Percentiles rank a stretch among this genome's conserved stretches.
phyloP scores from a whole-genome alignment of 805 yeast species.

The Naumovozyma baii region DNA sequence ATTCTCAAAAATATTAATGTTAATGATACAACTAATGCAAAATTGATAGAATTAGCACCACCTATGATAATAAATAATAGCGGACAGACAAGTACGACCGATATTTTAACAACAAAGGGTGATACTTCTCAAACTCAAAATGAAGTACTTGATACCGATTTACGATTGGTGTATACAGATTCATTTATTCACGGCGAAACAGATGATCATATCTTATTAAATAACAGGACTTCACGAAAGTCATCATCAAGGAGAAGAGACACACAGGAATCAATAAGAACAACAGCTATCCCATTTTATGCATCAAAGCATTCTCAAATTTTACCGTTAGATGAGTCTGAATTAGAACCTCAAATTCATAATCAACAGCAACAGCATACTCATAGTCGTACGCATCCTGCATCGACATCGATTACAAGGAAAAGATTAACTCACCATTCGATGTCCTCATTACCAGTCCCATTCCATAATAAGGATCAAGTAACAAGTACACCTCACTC shows the following conservation, averaged over 20 bases:
- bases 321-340: constrained; percentile 19
- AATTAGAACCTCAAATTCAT: background rate
- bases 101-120: too few relatives aligned
- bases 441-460: constrained; percentile 8
- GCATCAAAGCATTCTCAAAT: constrained; percentile 30
- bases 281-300: constrained; percentile 26
- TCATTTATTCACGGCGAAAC: constrained; percentile 30
- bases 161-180: constrained; percentile 21
- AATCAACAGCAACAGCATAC: background rate
- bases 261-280: constrained; percentile 19
- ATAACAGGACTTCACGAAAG: constrained; percentile 23
- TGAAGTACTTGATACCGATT: background rate
- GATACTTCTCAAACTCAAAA: background rate
- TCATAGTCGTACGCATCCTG: background rate
- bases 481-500: constrained; percentile 7
- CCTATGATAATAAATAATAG: too few relatives aligned
- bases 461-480: background rate
- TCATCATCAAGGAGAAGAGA: constrained; percentile 9
- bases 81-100: too few relatives aligned
- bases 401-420: background rate
- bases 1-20: too few relatives aligned
- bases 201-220: constrained; percentile 29
- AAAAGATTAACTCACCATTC: constrained; percentile 4
- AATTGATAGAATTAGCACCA: too few relatives aligned
- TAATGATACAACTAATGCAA: too few relatives aligned